Evolutionary conservation across 768 basidiomycete species (phyloP), one percentile per base, ranked within the genome.

Genomic region (Suillus clintonianus): DNA sequence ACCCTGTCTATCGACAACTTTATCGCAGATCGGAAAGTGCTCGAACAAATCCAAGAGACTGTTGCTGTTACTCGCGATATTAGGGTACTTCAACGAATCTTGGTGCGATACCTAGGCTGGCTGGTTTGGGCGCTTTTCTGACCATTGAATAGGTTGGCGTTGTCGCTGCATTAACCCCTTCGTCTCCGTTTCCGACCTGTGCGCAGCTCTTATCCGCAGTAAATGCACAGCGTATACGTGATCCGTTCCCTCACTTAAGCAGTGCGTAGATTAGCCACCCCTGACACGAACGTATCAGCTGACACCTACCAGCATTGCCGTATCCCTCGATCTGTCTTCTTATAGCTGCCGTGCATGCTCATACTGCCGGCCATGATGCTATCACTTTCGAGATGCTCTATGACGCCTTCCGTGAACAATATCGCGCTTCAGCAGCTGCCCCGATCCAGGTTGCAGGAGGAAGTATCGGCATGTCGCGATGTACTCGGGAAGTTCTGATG

Each of bases 351-450:
- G 83, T 88, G 70, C 96, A 97, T 71, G 82, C 87, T 5, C 78
- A 87, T 30, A 89, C 88, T 11, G 86, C 87, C 7, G 95, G 95
- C 0, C 89, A 95, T 64, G 82, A 90, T 22, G 78, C 79, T 15
- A 88, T 97, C 76, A 98, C 92, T 36, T 97, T 99, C 71, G 94
- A 96, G 69, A 94, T 96, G 89, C 83, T 97, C 9, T 83, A 90
- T 65, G 91, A 93, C 59, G 81, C 82, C 37, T 95, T 95, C 72
- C 85, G 87, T 24, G 85, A 88, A 65, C 90, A 92, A 75, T 83
- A 91, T 22, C 86, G 89, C 24, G 82, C 87, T 24, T 90, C 91
- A 7, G 81, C 82, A 11, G 85, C 89, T 9, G 91, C 91, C 0
- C 92, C 93, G 1, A 85, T 94, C 22, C 87, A 89, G 59, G 73